Evolutionary conservation across 257 asterid genomes (phyloP).

Genomic region (Fraxinus quadrangulata): DNA sequence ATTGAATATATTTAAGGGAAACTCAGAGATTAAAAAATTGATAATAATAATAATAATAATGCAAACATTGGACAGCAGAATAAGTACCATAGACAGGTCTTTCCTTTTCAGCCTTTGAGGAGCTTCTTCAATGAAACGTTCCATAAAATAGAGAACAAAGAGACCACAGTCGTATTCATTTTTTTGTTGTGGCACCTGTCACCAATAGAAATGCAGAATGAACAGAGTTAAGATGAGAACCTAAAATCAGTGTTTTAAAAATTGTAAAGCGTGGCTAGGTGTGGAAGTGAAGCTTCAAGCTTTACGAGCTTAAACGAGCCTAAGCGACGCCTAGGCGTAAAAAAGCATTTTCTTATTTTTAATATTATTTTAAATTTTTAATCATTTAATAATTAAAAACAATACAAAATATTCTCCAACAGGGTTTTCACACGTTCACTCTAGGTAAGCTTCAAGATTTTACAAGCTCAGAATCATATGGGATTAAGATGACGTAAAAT

Average conservation of each 20-base stretch:
- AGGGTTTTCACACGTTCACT: background rate
- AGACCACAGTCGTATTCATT: slow-evolving; percentile 91
- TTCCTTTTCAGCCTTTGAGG: slow-evolving; percentile 62
- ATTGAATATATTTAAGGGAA: slow-evolving; percentile 10
- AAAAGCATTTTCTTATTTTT: too few species aligned
- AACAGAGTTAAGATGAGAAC: slow-evolving; percentile 20
- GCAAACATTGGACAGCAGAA: slow-evolving; percentile 18
- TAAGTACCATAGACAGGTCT: slow-evolving; percentile 59
- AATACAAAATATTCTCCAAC: slow-evolving; percentile 1
- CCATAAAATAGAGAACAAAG: slow-evolving; percentile 84
- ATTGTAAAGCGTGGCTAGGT: too few species aligned
- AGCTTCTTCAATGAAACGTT: slow-evolving; percentile 71
- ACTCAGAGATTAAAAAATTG: slow-evolving; percentile 5
- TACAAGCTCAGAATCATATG: background rate
- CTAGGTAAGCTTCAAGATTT: background rate
- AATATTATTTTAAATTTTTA: too few species aligned
- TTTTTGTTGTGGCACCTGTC: slow-evolving; percentile 88
- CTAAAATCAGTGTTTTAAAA: background rate
- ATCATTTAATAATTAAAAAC: too few species aligned
- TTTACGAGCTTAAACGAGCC: too few species aligned
- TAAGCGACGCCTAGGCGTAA: too few species aligned
- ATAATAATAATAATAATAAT: background rate
- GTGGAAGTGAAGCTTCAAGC: too few species aligned
- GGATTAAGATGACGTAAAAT: background rate
- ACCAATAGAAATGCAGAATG: slow-evolving; percentile 7